Percentiles rank a stretch among this genome's conserved stretches.
Evolutionary conservation across 176 grass and related monocot species (phyloP).

Genomic region (Carex myosuroides): DNA sequence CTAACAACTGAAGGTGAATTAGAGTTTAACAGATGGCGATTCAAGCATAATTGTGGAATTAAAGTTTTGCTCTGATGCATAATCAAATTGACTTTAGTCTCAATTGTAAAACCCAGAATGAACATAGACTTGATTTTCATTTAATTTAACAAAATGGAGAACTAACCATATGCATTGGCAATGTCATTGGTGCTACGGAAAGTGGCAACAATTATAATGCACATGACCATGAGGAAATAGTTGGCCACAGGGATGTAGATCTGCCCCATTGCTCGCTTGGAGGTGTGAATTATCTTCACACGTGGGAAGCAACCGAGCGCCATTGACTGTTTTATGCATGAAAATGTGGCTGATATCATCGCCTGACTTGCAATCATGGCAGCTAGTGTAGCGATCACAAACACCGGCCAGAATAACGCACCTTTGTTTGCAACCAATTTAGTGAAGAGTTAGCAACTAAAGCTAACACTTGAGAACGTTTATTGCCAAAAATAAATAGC

Average conservation of each 20-base stretch:
- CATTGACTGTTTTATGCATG: slow-evolving; percentile 98
- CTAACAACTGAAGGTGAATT: background rate
- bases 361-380: slow-evolving; percentile 99
- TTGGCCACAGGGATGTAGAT: slow-evolving; percentile 98
- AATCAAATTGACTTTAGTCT: background rate
- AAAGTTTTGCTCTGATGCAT: background rate
- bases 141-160: background rate
- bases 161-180: slow-evolving; percentile 84
- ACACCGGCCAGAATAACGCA: slow-evolving; percentile 84
- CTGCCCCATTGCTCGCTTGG: slow-evolving; percentile 92
- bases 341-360: slow-evolving; percentile 99
- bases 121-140: background rate
- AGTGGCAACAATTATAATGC: slow-evolving; percentile 74
- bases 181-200: slow-evolving; percentile 91
- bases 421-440: slow-evolving; percentile 27
- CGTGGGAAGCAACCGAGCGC: slow-evolving; percentile 95
- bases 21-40: background rate
- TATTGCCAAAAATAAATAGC: background rate
- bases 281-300: slow-evolving; percentile 90
- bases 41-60: background rate
- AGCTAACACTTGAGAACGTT: background rate
- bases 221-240: slow-evolving; percentile 98
- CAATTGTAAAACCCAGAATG: background rate
- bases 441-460: background rate
- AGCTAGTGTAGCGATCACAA: slow-evolving; percentile 92